phyloP scores from a whole-genome alignment of 305 asterid genomes.

The Fraxinus floribunda region DNA sequence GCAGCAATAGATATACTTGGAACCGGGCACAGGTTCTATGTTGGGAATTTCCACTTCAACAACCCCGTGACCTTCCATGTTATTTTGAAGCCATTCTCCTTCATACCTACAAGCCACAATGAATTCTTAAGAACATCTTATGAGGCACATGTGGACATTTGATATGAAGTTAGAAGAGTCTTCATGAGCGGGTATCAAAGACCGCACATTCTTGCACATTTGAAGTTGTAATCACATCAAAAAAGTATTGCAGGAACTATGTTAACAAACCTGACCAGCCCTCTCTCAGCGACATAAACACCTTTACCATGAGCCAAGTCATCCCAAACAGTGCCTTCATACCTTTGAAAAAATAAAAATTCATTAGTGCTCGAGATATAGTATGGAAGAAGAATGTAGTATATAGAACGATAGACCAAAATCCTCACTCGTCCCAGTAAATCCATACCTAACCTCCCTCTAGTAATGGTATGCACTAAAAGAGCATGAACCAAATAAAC shows the following conservation, averaged over 20 bases:
- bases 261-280: constrained; percentile 78
- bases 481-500: not conserved
- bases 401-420: constrained; percentile 3
- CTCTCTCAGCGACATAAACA: constrained; percentile 74
- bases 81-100: constrained; percentile 95
- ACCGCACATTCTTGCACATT: constrained; percentile 5
- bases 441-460: not conserved
- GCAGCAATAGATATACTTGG: constrained; percentile 54
- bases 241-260: not conserved
- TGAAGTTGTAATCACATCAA: constrained; percentile 1
- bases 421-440: not conserved
- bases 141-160: constrained; percentile 7
- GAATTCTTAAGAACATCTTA: constrained; percentile 1
- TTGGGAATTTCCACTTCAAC: constrained; percentile 93
- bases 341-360: constrained; percentile 41
- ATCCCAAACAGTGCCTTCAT: constrained; percentile 99
- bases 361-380: constrained; percentile 18
- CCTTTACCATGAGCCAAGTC: constrained; percentile 98
- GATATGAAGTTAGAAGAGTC: constrained; percentile 4
- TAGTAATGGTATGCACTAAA: not conserved
- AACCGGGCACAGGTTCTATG: constrained; percentile 81
- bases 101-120: constrained; percentile 60
- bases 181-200: not conserved
- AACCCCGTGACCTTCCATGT: constrained; percentile 98
- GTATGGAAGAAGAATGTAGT: not conserved